phyloP scores from a whole-genome alignment of 768 basidiomycete species.

The Mycena rosella region DNA sequence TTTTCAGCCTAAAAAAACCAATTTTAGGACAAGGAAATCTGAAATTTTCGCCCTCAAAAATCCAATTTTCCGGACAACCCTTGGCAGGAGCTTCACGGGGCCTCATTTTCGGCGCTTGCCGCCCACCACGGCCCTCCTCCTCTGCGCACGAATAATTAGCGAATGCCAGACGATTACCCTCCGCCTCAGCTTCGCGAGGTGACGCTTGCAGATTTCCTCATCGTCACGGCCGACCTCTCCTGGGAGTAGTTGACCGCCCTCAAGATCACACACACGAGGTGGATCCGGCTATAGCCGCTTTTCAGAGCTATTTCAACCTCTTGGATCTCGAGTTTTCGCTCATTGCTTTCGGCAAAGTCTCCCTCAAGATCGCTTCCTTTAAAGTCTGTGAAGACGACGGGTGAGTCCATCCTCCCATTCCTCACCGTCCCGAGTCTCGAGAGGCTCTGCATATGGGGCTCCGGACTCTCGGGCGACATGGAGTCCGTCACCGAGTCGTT shows the following conservation, averaged over 20 bases:
- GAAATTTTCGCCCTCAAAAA: too few relatives aligned
- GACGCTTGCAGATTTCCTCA: neutral
- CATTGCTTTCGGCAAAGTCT: too few relatives aligned
- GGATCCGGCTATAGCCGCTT: neutral
- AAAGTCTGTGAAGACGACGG: neutral
- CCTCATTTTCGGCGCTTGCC: neutral
- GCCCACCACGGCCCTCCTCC: constrained; percentile 6
- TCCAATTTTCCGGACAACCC: too few relatives aligned
- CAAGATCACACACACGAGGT: neutral
- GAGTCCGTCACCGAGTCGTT: neutral
- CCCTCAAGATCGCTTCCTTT: neutral
- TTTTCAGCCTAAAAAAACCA: too few relatives aligned
- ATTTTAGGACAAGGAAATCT: too few relatives aligned
- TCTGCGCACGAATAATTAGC: neutral
- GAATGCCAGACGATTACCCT: neutral
- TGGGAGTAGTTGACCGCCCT: constrained; percentile 16
- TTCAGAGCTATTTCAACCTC: constrained; percentile 1
- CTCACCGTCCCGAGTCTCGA: constrained; percentile 2
- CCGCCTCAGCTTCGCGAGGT: neutral
- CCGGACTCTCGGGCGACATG: neutral
- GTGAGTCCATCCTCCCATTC: neutral
- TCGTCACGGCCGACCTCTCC: neutral
- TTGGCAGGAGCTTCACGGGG: too few relatives aligned
- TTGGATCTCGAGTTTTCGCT: neutral
- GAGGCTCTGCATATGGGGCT: constrained; percentile 9